These are phyloP conservation scores for Plantago ovata DNA, from an alignment of 257 asterid species.

Conservation along the genomic window DNA sequence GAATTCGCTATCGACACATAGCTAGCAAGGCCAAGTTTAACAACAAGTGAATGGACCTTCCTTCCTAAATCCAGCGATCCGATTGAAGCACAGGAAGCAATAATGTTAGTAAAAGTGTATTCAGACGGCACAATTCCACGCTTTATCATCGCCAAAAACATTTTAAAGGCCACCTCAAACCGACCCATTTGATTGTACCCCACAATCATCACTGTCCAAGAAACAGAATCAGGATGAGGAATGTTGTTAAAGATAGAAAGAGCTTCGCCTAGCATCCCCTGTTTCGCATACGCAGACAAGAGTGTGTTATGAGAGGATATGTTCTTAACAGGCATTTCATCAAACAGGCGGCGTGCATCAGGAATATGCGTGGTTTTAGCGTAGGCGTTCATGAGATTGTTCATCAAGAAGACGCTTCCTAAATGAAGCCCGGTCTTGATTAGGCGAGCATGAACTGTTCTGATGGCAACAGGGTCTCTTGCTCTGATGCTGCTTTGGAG, in stretches of 20 bases:
- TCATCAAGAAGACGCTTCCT: constrained; percentile 52
- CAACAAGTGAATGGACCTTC: constrained; percentile 66
- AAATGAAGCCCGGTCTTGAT: constrained; percentile 53
- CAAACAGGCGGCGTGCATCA: constrained; percentile 62
- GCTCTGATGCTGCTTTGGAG: constrained; percentile 60
- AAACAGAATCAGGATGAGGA: constrained; percentile 67
- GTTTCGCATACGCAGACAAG: constrained; percentile 67
- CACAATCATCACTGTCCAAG: constrained; percentile 83
- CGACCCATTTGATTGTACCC: constrained; percentile 58
- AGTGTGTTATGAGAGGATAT: constrained; percentile 72
- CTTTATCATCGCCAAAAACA: constrained; percentile 63
- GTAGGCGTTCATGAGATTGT: constrained; percentile 59
- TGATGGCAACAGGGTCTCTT: constrained; percentile 33
- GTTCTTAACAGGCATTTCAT: constrained; percentile 60
- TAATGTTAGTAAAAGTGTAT: constrained; percentile 58
- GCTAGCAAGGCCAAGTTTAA: constrained; percentile 51
- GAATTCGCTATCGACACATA: constrained; percentile 65
- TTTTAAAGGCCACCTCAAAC: constrained; percentile 34
- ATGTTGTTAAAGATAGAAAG: constrained; percentile 38
- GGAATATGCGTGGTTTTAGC: constrained; percentile 45
- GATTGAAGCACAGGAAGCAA: constrained; percentile 61
- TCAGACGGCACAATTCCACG: constrained; percentile 47
- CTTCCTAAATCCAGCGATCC: constrained; percentile 49
- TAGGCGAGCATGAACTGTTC: constrained; percentile 49
- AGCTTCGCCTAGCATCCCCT: constrained; percentile 51